Conservation (phyloP, 2,329 filamentous ascomycete genomes). For the Tolypocladium ophioglossoides region DNA sequence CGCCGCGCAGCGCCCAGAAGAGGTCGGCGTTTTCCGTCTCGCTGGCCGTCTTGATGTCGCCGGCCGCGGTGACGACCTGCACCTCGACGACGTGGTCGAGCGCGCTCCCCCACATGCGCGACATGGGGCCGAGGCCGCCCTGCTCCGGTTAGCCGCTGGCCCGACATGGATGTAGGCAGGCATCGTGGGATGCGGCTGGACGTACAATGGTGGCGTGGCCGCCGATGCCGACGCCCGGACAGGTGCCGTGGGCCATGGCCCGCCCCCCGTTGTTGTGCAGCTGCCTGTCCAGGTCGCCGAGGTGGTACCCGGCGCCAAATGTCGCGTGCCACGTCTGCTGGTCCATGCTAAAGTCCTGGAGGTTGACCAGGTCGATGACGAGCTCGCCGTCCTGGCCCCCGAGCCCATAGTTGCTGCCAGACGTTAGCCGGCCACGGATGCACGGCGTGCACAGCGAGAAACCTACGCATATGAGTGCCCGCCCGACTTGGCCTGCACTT, state of each 20-base stretch:
- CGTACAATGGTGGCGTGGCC: conserved; percentile 47
- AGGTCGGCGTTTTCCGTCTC: conserved; percentile 38
- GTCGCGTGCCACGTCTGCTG: conserved; percentile 39
- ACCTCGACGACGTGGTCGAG: conserved; percentile 45
- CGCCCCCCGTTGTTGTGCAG: conserved; percentile 40
- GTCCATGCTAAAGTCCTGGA: conserved; percentile 44
- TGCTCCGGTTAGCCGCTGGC: conserved; percentile 10
- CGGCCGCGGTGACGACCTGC: conserved; percentile 46
- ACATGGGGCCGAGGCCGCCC: conserved; percentile 48
- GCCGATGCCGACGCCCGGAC: conserved; percentile 47
- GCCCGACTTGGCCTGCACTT: conserved; percentile 52
- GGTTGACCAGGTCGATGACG: conserved; percentile 42
- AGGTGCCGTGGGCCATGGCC: conserved; percentile 50
- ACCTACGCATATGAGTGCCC: conserved; percentile 51
- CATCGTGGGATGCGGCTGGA: background rate
- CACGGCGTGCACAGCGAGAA: too few species aligned
- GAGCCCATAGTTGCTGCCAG: conserved; percentile 27
- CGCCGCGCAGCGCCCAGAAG: conserved; percentile 46
- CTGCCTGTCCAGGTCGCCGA: conserved; percentile 39
- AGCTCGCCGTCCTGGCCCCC: conserved; percentile 41
- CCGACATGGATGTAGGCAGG: background rate
- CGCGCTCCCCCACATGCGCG: conserved; percentile 46
- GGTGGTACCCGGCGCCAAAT: conserved; percentile 41
- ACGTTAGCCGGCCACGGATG: too few species aligned
- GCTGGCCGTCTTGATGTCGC: conserved; percentile 36